Conservation (phyloP, 768 basidiomycete species). For the Boletus huronensis region DNA sequence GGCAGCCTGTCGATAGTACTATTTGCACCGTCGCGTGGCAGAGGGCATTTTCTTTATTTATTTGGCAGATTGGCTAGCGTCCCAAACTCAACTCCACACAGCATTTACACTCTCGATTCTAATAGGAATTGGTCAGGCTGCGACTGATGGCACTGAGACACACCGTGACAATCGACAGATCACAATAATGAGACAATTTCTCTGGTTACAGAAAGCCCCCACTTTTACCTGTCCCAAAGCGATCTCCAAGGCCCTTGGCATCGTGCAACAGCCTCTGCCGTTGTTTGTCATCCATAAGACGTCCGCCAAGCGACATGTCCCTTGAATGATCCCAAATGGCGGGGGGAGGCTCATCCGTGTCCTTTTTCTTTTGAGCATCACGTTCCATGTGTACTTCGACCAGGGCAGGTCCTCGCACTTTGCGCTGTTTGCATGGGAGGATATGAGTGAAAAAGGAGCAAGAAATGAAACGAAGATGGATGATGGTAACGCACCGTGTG, state of each 20-base stretch:
- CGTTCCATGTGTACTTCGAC: slow-evolving; percentile 48
- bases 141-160: slow-evolving; percentile 5
- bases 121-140: neutral
- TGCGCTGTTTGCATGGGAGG: slow-evolving; percentile 33
- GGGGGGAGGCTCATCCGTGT: slow-evolving; percentile 50
- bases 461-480: neutral
- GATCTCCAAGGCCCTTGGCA: slow-evolving; percentile 73
- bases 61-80: neutral
- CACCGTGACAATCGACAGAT: slow-evolving; percentile 3
- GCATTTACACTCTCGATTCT: neutral
- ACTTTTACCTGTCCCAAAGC: slow-evolving; percentile 73
- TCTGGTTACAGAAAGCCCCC: slow-evolving; percentile 56
- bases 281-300: slow-evolving; percentile 86
- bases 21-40: neutral
- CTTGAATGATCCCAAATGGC: slow-evolving; percentile 90
- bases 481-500: slow-evolving; percentile 58
- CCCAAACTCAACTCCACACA: neutral
- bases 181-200: neutral
- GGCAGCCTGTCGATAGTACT: slow-evolving; percentile 1
- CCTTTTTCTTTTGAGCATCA: slow-evolving; percentile 36
- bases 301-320: slow-evolving; percentile 85
- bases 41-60: neutral
- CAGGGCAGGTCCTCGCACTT: slow-evolving; percentile 50
- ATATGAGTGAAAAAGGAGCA: neutral
- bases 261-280: slow-evolving; percentile 76